Conservation (phyloP, 1,284 basidiomycete genomes). For the Puccinia brachypodii region DNA sequence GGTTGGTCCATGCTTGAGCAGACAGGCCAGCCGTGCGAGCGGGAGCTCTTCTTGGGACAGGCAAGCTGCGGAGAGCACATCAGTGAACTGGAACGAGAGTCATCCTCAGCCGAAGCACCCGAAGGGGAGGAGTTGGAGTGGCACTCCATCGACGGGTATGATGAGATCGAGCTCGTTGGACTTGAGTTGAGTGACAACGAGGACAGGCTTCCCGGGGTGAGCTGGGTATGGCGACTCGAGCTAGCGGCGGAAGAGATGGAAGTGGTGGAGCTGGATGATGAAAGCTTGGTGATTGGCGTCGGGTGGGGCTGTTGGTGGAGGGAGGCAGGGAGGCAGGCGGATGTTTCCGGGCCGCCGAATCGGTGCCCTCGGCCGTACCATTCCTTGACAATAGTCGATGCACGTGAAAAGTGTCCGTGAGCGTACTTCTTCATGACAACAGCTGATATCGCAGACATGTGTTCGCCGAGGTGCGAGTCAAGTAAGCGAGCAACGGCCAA, state of each 20-base stretch:
- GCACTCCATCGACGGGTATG: conserved; percentile 21
- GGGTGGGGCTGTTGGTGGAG: not conserved
- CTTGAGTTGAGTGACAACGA: conserved; percentile 33
- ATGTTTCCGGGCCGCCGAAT: conserved; percentile 51
- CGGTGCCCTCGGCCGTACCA: conserved; percentile 69
- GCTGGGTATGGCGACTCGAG: conserved; percentile 17
- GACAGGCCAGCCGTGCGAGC: not conserved
- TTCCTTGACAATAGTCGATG: conserved; percentile 85
- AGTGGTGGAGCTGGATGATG: conserved; percentile 26
- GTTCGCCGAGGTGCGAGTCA: conserved; percentile 78
- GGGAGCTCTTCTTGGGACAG: not conserved
- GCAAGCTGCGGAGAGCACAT: conserved; percentile 23
- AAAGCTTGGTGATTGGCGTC: conserved; percentile 9
- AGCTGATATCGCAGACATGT: conserved; percentile 84
- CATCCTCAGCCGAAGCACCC: not conserved
- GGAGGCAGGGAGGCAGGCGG: not conserved
- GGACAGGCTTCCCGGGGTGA: conserved; percentile 17
- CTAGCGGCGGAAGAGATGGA: conserved; percentile 19
- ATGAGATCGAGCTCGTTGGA: conserved; percentile 33
- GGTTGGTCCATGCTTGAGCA: not conserved
- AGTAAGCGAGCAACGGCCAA: conserved; percentile 69
- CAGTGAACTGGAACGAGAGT: not conserved
- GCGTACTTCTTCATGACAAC: conserved; percentile 97
- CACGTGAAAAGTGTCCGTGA: conserved; percentile 88
- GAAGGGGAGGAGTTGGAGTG: conserved; percentile 11